A percentile compares a stretch with the other conserved stretches of the same genome.
Conservation (phyloP, 106 monocot genomes). For the Platanthera guangdongensis region DNA sequence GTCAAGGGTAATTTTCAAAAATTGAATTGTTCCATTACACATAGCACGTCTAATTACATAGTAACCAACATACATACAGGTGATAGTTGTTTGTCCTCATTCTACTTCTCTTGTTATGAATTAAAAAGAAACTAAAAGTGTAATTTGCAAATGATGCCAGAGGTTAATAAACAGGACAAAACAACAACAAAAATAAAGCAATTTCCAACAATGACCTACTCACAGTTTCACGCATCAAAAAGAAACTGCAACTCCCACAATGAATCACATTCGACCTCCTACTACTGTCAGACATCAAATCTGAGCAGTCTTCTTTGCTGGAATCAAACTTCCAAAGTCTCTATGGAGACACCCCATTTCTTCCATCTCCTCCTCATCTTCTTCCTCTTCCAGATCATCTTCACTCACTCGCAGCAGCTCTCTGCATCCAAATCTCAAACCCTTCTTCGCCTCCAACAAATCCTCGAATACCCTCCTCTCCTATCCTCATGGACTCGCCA, state of each 20-base stretch:
- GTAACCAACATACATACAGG: no score
- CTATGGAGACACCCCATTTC: not conserved
- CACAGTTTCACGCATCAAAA: no score
- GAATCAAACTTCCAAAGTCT: not conserved
- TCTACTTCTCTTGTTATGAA: no score
- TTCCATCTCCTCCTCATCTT: conserved; percentile 19
- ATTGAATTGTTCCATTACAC: no score
- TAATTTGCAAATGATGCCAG: no score
- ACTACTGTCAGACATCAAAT: not conserved
- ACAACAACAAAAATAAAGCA: no score
- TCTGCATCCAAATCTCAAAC: conserved; percentile 45
- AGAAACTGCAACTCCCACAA: not conserved
- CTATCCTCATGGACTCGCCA: conserved; percentile 20
- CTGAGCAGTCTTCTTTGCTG: not conserved
- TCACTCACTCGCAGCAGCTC: conserved; percentile 25
- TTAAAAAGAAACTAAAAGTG: no score
- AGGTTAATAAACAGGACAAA: no score
- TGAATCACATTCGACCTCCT: not conserved
- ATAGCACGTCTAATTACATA: no score
- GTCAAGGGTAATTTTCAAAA: no score
- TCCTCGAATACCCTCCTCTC: conserved; percentile 47
- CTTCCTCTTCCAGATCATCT: conserved; percentile 4
- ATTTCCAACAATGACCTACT: no score
- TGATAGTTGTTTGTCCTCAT: no score
- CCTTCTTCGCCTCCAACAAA: conserved; percentile 40